Percentiles rank a stretch among this genome's conserved stretches.
phyloP scores from a whole-genome alignment of 116 monocot genomes.

The Thalassia testudinum region DNA sequence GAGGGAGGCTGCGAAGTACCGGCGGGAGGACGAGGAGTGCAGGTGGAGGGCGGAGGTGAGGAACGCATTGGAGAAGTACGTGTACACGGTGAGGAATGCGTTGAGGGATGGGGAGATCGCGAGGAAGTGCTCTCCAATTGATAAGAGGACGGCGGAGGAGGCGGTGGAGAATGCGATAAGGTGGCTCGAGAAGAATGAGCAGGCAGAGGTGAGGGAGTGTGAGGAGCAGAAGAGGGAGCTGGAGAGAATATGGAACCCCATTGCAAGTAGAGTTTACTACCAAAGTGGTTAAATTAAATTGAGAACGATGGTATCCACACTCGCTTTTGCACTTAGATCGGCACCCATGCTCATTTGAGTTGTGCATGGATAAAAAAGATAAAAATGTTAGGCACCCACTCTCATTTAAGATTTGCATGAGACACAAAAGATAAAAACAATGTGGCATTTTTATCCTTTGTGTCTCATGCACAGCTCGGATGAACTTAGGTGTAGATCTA shows the following conservation, averaged over 20 bases:
- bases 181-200: not conserved
- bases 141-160: not conserved
- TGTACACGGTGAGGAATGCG: not conserved
- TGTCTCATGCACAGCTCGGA: too few species aligned
- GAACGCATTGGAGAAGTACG: conserved; percentile 3
- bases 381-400: too few species aligned
- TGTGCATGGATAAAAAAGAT: too few species aligned
- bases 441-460: too few species aligned
- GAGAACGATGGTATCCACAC: too few species aligned
- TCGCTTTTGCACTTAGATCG: too few species aligned
- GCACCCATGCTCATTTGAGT: too few species aligned
- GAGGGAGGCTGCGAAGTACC: not conserved
- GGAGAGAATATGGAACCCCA: not conserved
- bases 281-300: not conserved
- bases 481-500: too few species aligned
- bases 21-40: not conserved
- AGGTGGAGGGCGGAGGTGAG: not conserved
- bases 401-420: too few species aligned
- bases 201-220: not conserved
- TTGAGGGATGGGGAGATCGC: not conserved
- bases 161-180: not conserved
- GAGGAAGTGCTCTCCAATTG: not conserved
- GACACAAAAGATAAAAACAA: too few species aligned
- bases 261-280: not conserved
- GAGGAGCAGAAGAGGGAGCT: not conserved